Percentiles rank a stretch among this genome's conserved stretches.
These are phyloP conservation scores for Pedinophyceae sp. DNA, from an alignment of 139 green algal species.

Conservation along the genomic window DNA sequence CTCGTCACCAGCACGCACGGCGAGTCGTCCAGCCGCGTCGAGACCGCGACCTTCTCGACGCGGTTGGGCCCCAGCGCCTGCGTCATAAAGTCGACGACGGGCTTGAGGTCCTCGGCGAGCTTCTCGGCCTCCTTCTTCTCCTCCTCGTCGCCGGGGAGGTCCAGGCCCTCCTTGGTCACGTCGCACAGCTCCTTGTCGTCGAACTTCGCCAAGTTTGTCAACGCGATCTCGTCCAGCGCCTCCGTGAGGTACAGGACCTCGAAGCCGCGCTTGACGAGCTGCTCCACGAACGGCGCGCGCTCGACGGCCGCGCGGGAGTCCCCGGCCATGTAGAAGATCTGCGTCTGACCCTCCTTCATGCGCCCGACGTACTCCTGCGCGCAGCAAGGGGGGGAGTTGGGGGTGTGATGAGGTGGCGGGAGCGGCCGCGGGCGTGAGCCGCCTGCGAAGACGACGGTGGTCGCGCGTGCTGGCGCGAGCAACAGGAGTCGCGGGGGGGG, in stretches of 20 bases:
- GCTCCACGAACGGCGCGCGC: constrained; percentile 71
- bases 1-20: constrained; percentile 85
- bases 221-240: constrained; percentile 82
- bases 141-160: constrained; percentile 38
- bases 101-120: constrained; percentile 36
- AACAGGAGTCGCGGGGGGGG: too few species aligned
- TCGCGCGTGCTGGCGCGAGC: too few species aligned
- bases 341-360: constrained; percentile 2
- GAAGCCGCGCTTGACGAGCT: constrained; percentile 52
- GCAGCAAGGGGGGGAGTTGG: too few species aligned
- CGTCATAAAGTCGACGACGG: constrained; percentile 76
- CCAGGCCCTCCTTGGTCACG: constrained; percentile 84
- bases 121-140: constrained; percentile 23
- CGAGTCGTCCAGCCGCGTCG: constrained; percentile 61
- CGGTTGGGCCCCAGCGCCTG: constrained; percentile 33
- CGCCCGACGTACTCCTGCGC: constrained; percentile 4
- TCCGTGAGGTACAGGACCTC: constrained; percentile 94
- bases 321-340: constrained; percentile 88
- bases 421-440: too few species aligned
- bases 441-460: too few species aligned
- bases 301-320: constrained; percentile 32
- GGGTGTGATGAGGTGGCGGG: too few species aligned
- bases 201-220: constrained; percentile 69
- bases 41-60: constrained; percentile 70
- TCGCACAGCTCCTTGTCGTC: constrained; percentile 73